These are phyloP conservation scores for Cicer cuneatum DNA, from an alignment of 306 rosid genomes.

Conservation along the genomic window DNA sequence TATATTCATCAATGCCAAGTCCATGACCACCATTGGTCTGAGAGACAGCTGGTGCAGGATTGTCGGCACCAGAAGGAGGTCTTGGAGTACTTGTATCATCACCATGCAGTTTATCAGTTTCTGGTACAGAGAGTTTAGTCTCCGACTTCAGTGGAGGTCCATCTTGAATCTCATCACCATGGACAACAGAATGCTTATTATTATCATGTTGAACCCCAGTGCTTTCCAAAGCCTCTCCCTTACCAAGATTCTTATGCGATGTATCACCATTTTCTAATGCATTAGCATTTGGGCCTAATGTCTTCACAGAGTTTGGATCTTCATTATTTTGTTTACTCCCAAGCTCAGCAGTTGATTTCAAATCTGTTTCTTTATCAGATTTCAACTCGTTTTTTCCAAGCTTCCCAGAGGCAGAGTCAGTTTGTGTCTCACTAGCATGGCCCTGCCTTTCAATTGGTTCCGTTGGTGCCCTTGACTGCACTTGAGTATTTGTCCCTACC, in stretches of 20 bases:
- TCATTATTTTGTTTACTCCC: slow-evolving; percentile 52
- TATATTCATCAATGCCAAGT: slow-evolving; percentile 45
- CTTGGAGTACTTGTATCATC: slow-evolving; percentile 50
- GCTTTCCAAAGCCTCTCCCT: slow-evolving; percentile 54
- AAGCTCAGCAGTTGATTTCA: slow-evolving; percentile 49
- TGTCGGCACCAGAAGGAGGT: slow-evolving; percentile 47
- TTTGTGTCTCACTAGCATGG: slow-evolving; percentile 45
- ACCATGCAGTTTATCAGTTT: slow-evolving; percentile 50
- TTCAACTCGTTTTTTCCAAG: slow-evolving; percentile 51
- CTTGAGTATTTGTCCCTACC: slow-evolving; percentile 56
- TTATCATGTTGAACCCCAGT: slow-evolving; percentile 49
- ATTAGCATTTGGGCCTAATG: slow-evolving; percentile 42
- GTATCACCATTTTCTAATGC: slow-evolving; percentile 59
- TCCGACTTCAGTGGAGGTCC: slow-evolving; percentile 54
- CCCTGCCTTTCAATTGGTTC: slow-evolving; percentile 52
- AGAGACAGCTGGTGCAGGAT: slow-evolving; percentile 48
- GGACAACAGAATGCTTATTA: slow-evolving; percentile 47
- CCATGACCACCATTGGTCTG: slow-evolving; percentile 53
- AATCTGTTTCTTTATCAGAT: slow-evolving; percentile 54
- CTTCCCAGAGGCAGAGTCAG: slow-evolving; percentile 53
- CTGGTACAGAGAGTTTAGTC: slow-evolving; percentile 51
- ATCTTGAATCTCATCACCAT: slow-evolving; percentile 56
- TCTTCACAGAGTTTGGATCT: slow-evolving; percentile 50
- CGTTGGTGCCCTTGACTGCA: slow-evolving; percentile 46
- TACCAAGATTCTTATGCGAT: slow-evolving; percentile 50